These are phyloP conservation scores for Paraconiothyrium brasiliense DNA, from an alignment of 2,329 filamentous ascomycete species.

Conservation along the genomic window DNA sequence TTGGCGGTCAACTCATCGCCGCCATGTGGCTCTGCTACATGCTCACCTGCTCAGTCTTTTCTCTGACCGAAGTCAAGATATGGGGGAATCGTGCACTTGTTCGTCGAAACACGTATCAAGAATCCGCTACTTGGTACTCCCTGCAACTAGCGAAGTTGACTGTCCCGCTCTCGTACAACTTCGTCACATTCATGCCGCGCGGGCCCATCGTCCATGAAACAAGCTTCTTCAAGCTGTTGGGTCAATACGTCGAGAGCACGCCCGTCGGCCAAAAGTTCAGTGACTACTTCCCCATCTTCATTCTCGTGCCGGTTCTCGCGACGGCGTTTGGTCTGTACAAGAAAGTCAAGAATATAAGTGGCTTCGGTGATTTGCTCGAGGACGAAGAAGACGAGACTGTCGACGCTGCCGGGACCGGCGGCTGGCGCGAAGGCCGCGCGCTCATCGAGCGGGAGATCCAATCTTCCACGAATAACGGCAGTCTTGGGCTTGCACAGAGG, in stretches of 20 bases:
- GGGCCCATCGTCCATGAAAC: conserved; percentile 75
- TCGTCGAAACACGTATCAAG: conserved; percentile 87
- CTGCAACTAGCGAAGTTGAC: conserved; percentile 91
- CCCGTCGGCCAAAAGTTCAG: conserved; percentile 85
- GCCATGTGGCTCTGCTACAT: conserved; percentile 95
- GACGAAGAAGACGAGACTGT: conserved; percentile 74
- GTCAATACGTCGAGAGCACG: conserved; percentile 82
- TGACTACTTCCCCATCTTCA: conserved; percentile 85
- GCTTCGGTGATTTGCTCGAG: conserved; percentile 81
- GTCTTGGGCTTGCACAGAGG: conserved; percentile 40
- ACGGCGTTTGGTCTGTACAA: conserved; percentile 92
- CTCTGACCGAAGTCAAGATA: conserved; percentile 92
- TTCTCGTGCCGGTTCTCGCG: conserved; percentile 84
- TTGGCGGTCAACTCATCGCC: conserved; percentile 85
- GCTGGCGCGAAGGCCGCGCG: conserved; percentile 90
- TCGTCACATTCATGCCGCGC: conserved; percentile 84
- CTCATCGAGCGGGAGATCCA: conserved; percentile 84
- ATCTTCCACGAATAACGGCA: conserved; percentile 50
- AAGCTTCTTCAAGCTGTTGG: conserved; percentile 87
- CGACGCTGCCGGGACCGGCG: conserved; percentile 76
- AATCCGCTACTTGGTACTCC: conserved; percentile 95
- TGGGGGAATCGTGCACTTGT: conserved; percentile 96
- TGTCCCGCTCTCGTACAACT: conserved; percentile 94
- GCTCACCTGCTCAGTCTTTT: conserved; percentile 87
- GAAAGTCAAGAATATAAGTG: conserved; percentile 77